Evolutionary conservation across 192 early-diverging fungal species (phyloP), one percentile per base, ranked within the genome.

Genomic region (Backusella westeae): DNA sequence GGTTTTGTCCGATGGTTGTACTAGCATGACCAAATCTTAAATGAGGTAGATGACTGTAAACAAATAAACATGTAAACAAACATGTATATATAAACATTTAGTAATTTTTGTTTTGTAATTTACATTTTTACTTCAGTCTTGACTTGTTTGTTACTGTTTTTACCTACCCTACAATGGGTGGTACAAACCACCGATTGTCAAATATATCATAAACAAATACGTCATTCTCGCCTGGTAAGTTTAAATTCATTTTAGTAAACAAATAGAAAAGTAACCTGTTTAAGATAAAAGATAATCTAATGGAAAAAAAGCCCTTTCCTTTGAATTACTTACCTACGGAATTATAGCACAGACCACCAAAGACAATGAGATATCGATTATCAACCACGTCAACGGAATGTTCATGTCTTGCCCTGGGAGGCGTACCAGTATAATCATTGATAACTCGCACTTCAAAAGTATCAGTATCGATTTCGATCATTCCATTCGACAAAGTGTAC

Each of bases 281-380:
- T 59, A 26, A 12, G 21, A 29, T 63, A 29, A 29, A 63, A 63
- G 23, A 63, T 63, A 29, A 63, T 63, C 21, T 10, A 14, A 29
- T 63, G 10, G 23, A 63, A 63, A 63, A 56, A 53, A 56, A 21
- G 8, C 0, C 3, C 1, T 5, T 63, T 23, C 26, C 56, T 10
- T 63, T 26, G 10, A 14, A 29, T 3, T 26, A 59, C 75, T 66
- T 70, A 78, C 80, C 80, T 5, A 71, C 73, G 23, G 80, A 81
- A 66, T 81, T 76, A 53, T 81, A 77, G 44, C 80, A 81, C 12
- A 81, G 23, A 23, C 80, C 80, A 38, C 80, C 80, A 74, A 81
- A 81, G 21, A 81, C 73, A 35, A 74, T 72, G 29, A 81, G 39
- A 26, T 81, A 81, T 36, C 80, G 41, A 53, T 75, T 70, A 6